These are phyloP conservation scores for Fusarium burgessii DNA, from an alignment of 2,329 filamentous ascomycete genomes.

Conservation along the genomic window DNA sequence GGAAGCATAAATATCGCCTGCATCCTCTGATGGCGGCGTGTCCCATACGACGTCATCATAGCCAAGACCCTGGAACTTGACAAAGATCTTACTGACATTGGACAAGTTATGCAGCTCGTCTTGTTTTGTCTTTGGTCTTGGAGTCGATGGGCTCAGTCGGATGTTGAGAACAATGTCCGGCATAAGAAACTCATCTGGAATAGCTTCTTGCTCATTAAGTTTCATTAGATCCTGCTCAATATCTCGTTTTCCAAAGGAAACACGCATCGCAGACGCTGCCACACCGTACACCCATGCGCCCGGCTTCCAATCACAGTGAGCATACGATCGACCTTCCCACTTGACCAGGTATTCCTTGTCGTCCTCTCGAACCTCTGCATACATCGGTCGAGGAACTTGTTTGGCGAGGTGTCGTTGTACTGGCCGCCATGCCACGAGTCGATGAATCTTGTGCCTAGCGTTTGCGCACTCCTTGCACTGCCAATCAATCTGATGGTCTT, in stretches of 20 bases:
- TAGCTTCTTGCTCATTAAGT: slow-evolving; percentile 79
- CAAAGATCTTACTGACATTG: slow-evolving; percentile 78
- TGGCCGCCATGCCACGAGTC: slow-evolving; percentile 91
- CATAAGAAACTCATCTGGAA: slow-evolving; percentile 87
- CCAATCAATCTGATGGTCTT: slow-evolving; percentile 81
- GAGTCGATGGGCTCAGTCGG: slow-evolving; percentile 62
- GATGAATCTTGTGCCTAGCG: slow-evolving; percentile 74
- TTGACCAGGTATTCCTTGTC: slow-evolving; percentile 94
- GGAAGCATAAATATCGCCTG: slow-evolving; percentile 76
- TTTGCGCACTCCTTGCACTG: slow-evolving; percentile 82
- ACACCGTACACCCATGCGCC: slow-evolving; percentile 90
- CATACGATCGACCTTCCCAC: slow-evolving; percentile 85
- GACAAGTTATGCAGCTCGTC: slow-evolving; percentile 78
- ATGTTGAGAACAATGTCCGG: slow-evolving; percentile 92
- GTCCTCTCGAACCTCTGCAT: slow-evolving; percentile 66
- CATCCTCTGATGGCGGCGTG: slow-evolving; percentile 75
- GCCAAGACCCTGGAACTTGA: slow-evolving; percentile 92
- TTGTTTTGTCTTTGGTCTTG: slow-evolving; percentile 69
- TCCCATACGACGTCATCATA: slow-evolving; percentile 97
- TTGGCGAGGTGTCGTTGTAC: slow-evolving; percentile 46
- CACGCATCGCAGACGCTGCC: slow-evolving; percentile 72
- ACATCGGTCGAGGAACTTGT: slow-evolving; percentile 24
- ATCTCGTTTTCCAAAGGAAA: slow-evolving; percentile 80
- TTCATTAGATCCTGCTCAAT: slow-evolving; percentile 68
- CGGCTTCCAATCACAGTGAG: slow-evolving; percentile 86